Percentiles rank a stretch among this genome's conserved stretches.
These are phyloP conservation scores for Backusella luteola DNA, from an alignment of 192 early-diverging fungal species.

Conservation along the genomic window DNA sequence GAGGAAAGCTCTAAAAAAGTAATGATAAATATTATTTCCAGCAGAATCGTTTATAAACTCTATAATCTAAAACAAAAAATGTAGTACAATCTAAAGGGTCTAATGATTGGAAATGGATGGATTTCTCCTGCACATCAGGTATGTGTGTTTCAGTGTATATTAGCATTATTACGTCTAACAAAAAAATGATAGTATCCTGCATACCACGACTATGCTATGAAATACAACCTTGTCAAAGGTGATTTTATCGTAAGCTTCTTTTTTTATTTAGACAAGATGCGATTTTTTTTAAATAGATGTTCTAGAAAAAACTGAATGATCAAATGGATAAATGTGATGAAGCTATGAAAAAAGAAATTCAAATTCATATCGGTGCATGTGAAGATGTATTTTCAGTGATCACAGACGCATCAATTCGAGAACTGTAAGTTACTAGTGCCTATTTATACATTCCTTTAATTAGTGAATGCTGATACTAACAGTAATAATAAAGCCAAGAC, in stretches of 20 bases:
- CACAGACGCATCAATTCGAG: constrained; percentile 1
- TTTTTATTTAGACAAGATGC: neutral
- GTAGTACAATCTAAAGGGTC: constrained; percentile 52
- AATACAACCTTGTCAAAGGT: constrained; percentile 27
- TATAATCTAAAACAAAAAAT: neutral
- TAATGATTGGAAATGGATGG: constrained; percentile 67
- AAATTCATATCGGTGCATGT: constrained; percentile 37
- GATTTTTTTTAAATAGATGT: neutral
- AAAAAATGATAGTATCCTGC: constrained; percentile 40
- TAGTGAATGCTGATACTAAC: neutral
- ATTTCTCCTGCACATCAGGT: constrained; percentile 61
- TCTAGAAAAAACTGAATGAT: neutral
- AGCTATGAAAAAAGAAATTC: constrained; percentile 18
- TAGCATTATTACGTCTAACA: neutral
- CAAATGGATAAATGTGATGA: constrained; percentile 37
- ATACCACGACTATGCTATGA: constrained; percentile 37
- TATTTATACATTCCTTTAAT: neutral
- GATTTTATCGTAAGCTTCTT: constrained; percentile 26
- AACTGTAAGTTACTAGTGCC: neutral
- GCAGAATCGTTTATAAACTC: neutral
- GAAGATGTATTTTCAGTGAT: constrained; percentile 38
- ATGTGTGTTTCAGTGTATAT: neutral
- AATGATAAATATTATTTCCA: neutral
- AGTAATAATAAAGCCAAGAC: constrained; percentile 13
- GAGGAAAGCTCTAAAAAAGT: constrained; percentile 12